A percentile compares a stretch with the other conserved stretches of the same genome.
Evolutionary conservation across 2,329 filamentous ascomycete genomes (phyloP).

Genomic region (Botrytis cinerea): DNA sequence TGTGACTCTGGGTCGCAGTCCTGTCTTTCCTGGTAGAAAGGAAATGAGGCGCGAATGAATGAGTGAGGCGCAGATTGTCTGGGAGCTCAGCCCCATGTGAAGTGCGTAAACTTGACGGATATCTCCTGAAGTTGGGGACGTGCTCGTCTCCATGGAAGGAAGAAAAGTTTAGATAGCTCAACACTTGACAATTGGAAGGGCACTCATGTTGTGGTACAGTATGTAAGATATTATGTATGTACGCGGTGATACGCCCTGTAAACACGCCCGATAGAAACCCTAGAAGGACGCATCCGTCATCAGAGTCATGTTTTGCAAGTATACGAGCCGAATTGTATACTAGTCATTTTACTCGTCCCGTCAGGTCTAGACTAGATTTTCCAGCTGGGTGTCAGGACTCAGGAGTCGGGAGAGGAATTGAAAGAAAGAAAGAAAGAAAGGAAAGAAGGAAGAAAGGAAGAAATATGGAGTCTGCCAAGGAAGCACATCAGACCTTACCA

Average conservation of each 20-base stretch:
- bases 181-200: neutral
- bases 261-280: neutral
- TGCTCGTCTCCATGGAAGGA: conserved; percentile 2
- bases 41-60: conserved; percentile 11
- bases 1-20: conserved; percentile 3
- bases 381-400: neutral
- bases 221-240: neutral
- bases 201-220: neutral
- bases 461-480: conserved; percentile 4
- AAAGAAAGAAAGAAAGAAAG: neutral
- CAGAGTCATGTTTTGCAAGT: conserved; percentile 1
- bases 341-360: neutral
- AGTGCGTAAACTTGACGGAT: conserved; percentile 21
- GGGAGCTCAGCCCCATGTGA: conserved; percentile 24
- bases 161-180: neutral
- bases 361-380: conserved; percentile 7
- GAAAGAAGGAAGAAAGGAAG: neutral
- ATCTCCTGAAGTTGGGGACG: conserved; percentile 21
- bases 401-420: conserved; percentile 7
- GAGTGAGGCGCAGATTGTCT: conserved; percentile 22
- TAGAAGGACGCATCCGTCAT: neutral
- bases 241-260: neutral
- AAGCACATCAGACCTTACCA: neutral
- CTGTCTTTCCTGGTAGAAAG: conserved; percentile 2
- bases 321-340: neutral